phyloP scores from a whole-genome alignment of 179 eudicot genomes.

The Amaranthus tricolor region DNA sequence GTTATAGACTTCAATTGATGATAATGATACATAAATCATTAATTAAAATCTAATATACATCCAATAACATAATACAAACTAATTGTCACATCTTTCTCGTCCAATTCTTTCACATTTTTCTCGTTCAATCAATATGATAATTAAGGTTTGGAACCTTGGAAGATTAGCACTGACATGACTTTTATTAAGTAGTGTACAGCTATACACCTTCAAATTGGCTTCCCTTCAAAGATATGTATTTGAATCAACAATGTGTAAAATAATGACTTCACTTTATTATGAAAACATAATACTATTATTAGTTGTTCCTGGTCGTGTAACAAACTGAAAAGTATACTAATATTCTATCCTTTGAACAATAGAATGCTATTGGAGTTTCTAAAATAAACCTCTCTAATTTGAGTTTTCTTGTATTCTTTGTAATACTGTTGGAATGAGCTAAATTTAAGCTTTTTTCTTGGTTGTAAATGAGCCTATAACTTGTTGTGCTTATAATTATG shows the following conservation, averaged over 20 bases:
- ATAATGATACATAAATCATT: too few species aligned
- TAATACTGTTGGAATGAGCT: not conserved
- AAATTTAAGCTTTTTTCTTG: not conserved
- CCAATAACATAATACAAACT: too few species aligned
- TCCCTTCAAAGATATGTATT: not conserved
- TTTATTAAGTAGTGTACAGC: too few species aligned
- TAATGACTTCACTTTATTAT: not conserved
- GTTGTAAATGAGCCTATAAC: too few species aligned
- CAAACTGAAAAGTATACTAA: not conserved
- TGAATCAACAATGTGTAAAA: not conserved
- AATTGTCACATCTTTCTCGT: too few species aligned
- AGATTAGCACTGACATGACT: not conserved
- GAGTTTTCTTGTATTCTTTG: not conserved
- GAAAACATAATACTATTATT: not conserved
- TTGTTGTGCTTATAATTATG: not conserved
- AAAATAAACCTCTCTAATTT: not conserved
- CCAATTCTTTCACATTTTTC: too few species aligned
- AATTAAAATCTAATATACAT: too few species aligned
- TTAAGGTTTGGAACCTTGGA: not conserved
- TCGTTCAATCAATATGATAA: not conserved
- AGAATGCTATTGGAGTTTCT: not conserved
- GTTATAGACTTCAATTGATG: too few species aligned
- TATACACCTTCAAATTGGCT: not conserved
- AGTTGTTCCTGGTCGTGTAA: not conserved
- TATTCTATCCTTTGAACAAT: not conserved